Base-by-base conservation (phyloP, 2,329 filamentous ascomycete genomes). In the Annulohypoxylon truncatum region DNA sequence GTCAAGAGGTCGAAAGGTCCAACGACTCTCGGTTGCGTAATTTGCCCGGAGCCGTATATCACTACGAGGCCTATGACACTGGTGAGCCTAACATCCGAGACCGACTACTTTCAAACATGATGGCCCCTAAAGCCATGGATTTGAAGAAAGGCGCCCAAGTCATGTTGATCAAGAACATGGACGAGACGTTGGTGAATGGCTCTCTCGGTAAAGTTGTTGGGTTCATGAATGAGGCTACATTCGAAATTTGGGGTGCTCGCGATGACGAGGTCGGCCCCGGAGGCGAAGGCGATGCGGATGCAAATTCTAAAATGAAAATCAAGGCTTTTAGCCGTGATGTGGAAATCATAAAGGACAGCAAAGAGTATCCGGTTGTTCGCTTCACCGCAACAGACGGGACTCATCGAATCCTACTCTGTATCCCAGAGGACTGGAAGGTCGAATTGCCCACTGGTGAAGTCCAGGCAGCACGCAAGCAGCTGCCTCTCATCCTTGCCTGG, bases 101-200 rank as follows among this genome's bases (percentile, higher is more conserved):
- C 47, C 94, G 89, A 75, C 79, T 98, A 0, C 83, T 99, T 4
- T 79, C 87, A 4, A 97, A 95, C 75, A 97, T 96, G 88, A 97
- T 99, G 92, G 94, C 96, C 0, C 94, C 96, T 0, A 90, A 91
- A 72, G 76, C 80, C 0, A 87, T 99, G 18, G 88, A 92, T 31
- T 81, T 99, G 28, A 98, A 97, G 78, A 90, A 96, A 68, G 93
- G 94, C 8, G 93, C 96, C 0, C 96, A 99, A 77, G 96, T 99
- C 46, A 99, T 99, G 96, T 83, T 99, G n/a, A 97, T 99, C 84
- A 99, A 99, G 79, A 99, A 99, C 73, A 90, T 98, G 81, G 96
- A 99, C 75, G 93, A 97, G 38, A 90, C 88, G 0, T 85, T 99
- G 0, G 96, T 98, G 71, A 99, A 99, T 75, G 96, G 96, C 3